Evolutionary conservation across 805 yeast species (phyloP), one percentile per base, ranked within the genome.

Genomic region (Ogataea trehalophila): DNA sequence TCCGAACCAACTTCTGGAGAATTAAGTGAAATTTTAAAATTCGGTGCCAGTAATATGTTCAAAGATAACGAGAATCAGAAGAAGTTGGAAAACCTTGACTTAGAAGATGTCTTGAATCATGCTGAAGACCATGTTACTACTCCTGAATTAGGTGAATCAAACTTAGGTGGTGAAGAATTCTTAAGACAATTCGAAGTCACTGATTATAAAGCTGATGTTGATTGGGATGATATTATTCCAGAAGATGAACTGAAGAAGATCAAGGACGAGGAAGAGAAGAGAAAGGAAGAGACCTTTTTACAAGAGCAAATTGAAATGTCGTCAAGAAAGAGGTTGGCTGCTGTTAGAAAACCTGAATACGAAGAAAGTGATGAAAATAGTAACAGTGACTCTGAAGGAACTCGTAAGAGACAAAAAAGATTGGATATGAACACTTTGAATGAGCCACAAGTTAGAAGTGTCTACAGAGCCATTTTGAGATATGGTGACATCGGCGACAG

Each of bases 171-270:
- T 48, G 99, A 94, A 67, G 99, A 94, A 69, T 94, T 94, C 62
- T 76, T 94, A 69, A 89, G 82, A 61, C 99, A 94, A 69, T 94
- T 94, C 65, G 99, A 94, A 68, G 99, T 94, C 45, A 94, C 99
- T 0, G 99, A 94, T 65, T 95, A 91, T 67, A 94, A 94, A 71
- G 98, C 99, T 0, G 97, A 92, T 66, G 90, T 92, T 51, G 95
- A 90, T 54, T 94, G 99, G 99, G 98, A 94, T 70, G 99, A 94
- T 66, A 94, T 94, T 57, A 94, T 94, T 59, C 99, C 99, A 0
- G 91, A 88, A 54, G 96, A 87, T 40, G 99, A 94, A 66, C 74
- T 95, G 53, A 77, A 81, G 50, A 88, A 86, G 63, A 75, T 94
- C 58, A 94, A 94, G 64, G 96, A 87, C 54, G 96, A 90, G 47